Evolutionary conservation across 2,329 filamentous ascomycete genomes (phyloP).

Genomic region (Ilyonectria robusta): DNA sequence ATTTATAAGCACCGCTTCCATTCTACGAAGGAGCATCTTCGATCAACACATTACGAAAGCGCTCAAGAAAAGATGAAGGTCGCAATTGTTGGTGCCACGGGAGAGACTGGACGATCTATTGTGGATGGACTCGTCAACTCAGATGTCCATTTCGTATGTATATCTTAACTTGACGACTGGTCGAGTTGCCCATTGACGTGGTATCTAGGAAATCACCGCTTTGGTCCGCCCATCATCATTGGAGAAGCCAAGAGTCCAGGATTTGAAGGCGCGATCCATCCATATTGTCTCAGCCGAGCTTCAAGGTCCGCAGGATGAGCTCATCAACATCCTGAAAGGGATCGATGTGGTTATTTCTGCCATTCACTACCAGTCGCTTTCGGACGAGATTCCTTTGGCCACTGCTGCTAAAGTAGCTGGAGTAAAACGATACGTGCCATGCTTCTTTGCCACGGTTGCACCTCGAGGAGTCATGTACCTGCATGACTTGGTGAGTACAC

Average conservation of each 20-base stretch:
- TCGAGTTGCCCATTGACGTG: not conserved
- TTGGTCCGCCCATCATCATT: slow-evolving; percentile 20
- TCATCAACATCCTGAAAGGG: slow-evolving; percentile 9
- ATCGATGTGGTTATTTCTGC: slow-evolving; percentile 18
- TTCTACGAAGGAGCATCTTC: too few relatives aligned
- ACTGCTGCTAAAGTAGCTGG: slow-evolving; percentile 15
- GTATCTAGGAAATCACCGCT: slow-evolving; percentile 15
- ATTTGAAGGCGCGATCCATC: not conserved
- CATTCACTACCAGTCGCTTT: not conserved
- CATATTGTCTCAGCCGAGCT: slow-evolving; percentile 11
- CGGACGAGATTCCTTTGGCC: slow-evolving; percentile 14
- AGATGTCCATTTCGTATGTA: not conserved
- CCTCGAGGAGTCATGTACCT: slow-evolving; percentile 15
- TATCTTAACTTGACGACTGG: not conserved
- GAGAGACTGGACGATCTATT: slow-evolving; percentile 5
- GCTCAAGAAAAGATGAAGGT: not conserved
- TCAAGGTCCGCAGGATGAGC: not conserved
- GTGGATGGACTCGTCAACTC: slow-evolving; percentile 4
- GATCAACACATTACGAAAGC: too few relatives aligned
- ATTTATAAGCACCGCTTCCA: too few relatives aligned
- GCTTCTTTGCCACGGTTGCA: slow-evolving; percentile 6
- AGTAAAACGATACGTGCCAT: slow-evolving; percentile 27
- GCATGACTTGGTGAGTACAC: slow-evolving; percentile 1
- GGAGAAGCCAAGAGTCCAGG: not conserved
- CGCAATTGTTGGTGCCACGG: not conserved